Evolutionary conservation across 164 flowering plant species (phyloP), one percentile per base, ranked within the genome.

Genomic region (Buxus sempervirens): DNA sequence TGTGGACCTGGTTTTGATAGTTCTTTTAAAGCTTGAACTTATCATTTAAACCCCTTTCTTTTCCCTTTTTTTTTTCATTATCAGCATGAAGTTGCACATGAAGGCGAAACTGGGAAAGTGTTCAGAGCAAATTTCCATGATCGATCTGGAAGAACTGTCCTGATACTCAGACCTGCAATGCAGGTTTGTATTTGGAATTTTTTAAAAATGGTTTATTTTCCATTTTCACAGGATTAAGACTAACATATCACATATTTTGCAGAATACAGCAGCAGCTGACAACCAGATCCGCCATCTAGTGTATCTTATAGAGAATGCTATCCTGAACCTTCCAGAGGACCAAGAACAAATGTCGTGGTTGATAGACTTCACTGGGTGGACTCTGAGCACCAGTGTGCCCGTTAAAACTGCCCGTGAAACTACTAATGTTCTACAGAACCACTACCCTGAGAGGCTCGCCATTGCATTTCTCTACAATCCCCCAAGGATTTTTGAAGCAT

Each of bases 301-400:
- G 22, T 93, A 93, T 74, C 88, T 89, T 49, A 74, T 93, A 53
- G 98, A 93, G 81, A 93, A 93, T 74, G 98, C 98, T 12, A 80
- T 91, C 64, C 86, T 91, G 21, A 93, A 88, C 79, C 90, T 93
- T 69, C 93, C 94, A 9, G 89, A 88, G 72, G 93, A 79, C 60
- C 97, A 91, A 72, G 96, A 93, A 70, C 97, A 93, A 69, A 91
- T 90, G 96, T 74, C 84, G 23, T 93, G 98, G 98, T 74, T 93
- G 63, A 90, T 93, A 71, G 98, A 93, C 78, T 93, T 89, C 84
- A 88, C 90, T 25, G 98, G 93, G 14, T 87, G 87, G 97, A 76
- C 96, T 12, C 27, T 93, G 54, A 81, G 63, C 74, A 87, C 75
- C 59, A 86, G 72, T 15, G 88, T 86, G n/a, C 86, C 97, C 20